Percentiles rank a stretch among this genome's conserved stretches.
These are phyloP conservation scores for Blastobotrys parvus DNA, from an alignment of 805 yeast genomes.

Conservation along the genomic window DNA sequence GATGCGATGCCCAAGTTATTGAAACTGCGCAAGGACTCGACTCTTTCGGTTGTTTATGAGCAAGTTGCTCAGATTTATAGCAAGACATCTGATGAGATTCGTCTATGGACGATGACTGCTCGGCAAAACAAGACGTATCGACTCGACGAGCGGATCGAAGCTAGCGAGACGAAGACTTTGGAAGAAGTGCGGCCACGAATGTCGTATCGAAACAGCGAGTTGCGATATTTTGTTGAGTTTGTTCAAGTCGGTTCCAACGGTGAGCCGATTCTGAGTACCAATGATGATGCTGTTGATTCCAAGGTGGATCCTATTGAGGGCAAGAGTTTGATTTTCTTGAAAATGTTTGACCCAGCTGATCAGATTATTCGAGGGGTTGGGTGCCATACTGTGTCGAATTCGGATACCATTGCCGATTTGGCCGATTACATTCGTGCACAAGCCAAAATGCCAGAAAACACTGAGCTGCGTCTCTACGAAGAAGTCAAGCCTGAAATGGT, in stretches of 20 bases:
- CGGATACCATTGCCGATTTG: conserved; percentile 34
- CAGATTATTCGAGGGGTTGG: conserved; percentile 60
- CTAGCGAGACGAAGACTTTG: conserved; percentile 24
- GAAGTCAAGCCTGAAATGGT: conserved; percentile 30
- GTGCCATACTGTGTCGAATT: conserved; percentile 45
- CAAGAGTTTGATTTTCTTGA: conserved; percentile 33
- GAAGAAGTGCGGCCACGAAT: conserved; percentile 39
- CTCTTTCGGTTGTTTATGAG: conserved; percentile 40
- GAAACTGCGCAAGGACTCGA: conserved; percentile 49
- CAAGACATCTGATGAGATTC: conserved; percentile 29
- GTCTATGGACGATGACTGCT: conserved; percentile 57
- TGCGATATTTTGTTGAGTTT: conserved; percentile 37
- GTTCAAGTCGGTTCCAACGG: neutral
- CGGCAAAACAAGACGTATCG: conserved; percentile 68
- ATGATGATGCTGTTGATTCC: conserved; percentile 10
- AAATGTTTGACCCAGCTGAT: conserved; percentile 51
- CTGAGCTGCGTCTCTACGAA: conserved; percentile 23
- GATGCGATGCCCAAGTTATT: conserved; percentile 41
- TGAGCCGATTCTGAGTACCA: neutral
- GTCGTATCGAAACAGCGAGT: neutral
- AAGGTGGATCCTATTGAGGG: neutral
- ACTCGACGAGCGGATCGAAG: conserved; percentile 38
- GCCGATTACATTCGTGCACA: conserved; percentile 15
- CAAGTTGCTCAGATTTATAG: neutral
- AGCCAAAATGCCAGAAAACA: conserved; percentile 25